Evolutionary conservation across 2,329 filamentous ascomycete species (phyloP).

Genomic region (Keithomyces neogunnii): DNA sequence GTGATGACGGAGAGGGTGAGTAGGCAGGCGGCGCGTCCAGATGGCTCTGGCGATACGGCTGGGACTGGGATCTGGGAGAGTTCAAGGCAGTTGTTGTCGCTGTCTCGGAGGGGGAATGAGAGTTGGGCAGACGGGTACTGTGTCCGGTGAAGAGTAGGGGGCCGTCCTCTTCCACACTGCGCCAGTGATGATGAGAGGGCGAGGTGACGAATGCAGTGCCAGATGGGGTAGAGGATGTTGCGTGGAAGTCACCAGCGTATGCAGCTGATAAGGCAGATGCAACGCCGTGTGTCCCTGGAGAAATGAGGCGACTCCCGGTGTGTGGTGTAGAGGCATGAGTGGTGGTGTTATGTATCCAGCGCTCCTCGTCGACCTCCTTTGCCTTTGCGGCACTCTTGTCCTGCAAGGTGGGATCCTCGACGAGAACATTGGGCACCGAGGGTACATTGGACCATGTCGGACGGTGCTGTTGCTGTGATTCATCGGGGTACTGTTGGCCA

Average conservation of each 20-base stretch:
- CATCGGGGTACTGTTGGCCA: neutral
- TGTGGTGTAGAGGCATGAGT: slow-evolving; percentile 5
- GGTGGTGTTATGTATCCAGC: slow-evolving; percentile 19
- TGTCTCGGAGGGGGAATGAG: neutral
- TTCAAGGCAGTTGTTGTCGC: neutral
- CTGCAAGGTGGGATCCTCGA: slow-evolving; percentile 38
- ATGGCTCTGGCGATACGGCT: slow-evolving; percentile 12
- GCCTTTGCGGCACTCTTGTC: slow-evolving; percentile 31
- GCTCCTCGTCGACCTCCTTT: slow-evolving; percentile 34
- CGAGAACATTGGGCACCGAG: slow-evolving; percentile 37
- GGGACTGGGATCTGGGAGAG: neutral
- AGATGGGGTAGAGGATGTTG: neutral
- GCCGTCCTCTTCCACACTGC: slow-evolving; percentile 16
- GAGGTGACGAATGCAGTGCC: slow-evolving; percentile 5
- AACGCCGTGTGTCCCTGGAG: slow-evolving; percentile 1
- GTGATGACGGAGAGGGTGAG: slow-evolving; percentile 32
- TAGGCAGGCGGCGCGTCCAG: slow-evolving; percentile 43
- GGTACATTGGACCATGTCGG: slow-evolving; percentile 28
- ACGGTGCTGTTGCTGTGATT: slow-evolving; percentile 10
- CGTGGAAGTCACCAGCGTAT: neutral
- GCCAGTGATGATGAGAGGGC: slow-evolving; percentile 12
- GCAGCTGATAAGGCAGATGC: slow-evolving; percentile 5
- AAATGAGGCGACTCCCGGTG: neutral
- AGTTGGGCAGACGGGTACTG: slow-evolving; percentile 3
- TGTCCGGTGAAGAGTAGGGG: neutral